Evolutionary conservation across 2,329 filamentous ascomycete species (phyloP), one percentile per base, ranked within the genome.

Genomic region (Arachnomyces sp.): DNA sequence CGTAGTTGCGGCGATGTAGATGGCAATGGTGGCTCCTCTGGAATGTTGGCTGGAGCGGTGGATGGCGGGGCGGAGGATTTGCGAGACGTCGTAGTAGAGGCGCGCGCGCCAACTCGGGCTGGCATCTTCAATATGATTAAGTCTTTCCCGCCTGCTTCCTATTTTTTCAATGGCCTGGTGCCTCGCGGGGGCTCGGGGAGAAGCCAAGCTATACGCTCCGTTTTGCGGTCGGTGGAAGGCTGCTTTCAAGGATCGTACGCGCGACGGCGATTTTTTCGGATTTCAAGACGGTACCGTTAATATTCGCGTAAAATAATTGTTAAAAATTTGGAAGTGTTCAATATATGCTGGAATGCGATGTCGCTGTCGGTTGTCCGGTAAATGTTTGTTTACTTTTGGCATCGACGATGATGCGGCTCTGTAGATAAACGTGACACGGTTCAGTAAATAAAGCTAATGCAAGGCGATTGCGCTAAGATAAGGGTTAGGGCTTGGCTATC

Each of bases 11-110:
- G 51, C 11, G 57, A 53, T 16, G 58, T 53, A 40, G 60, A 55
- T 20, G 64, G 63, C 16, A 59, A 45, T 12, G 60, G 43, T 9
- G 62, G 59, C 43, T 94, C 87, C 53, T 82, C 76, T 30, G 84
- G 82, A n/a, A 84, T 61, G 29, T 53, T 55, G 3, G 58, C 56
- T 2, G 64, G 61, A 5, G 63, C 89, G 89, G 68, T 89, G 82
- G 46, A 78, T 88, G 50, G 95, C 84, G 44, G 86, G 33, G 55
- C 57, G 16, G 63, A 64, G n/a, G 59, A 55, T 49, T 60, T 61
- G 46, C 63, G 62, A 36, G 59, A 57, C 11, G 60, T 49, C 38
- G 55, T 50, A 37, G 60, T 57, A 7, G 53, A 52, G 45, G 63
- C 60, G 53, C 60, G 58, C 49, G 59, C 55, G 46, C 41, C 32